phyloP scores from a whole-genome alignment of 73 alveolate genomes.

The Tetrahymena borealis region DNA sequence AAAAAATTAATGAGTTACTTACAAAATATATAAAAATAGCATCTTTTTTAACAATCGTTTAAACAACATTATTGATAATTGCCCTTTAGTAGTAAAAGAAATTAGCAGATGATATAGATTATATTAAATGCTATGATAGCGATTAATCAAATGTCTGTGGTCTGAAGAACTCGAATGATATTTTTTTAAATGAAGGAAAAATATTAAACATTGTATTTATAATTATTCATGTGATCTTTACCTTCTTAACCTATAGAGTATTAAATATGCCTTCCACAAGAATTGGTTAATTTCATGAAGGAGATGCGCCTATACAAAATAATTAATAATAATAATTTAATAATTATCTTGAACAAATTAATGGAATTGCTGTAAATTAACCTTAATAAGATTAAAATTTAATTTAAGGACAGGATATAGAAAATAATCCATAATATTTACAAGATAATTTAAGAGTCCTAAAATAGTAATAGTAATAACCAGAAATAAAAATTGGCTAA shows the following conservation, averaged over 20 bases:
- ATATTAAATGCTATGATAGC: too few relatives aligned
- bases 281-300: not conserved
- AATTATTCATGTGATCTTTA: not conserved
- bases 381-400: not conserved
- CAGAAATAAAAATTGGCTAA: not conserved
- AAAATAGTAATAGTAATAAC: not conserved
- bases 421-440: not conserved
- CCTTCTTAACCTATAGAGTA: not conserved
- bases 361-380: not conserved
- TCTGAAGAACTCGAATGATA: too few relatives aligned
- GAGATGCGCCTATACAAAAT: not conserved
- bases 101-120: too few relatives aligned
- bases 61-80: too few relatives aligned
- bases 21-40: too few relatives aligned
- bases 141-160: too few relatives aligned
- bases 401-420: not conserved
- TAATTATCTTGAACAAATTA: not conserved
- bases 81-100: too few relatives aligned
- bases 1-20: too few relatives aligned
- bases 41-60: too few relatives aligned
- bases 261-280: not conserved
- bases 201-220: not conserved
- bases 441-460: too few relatives aligned
- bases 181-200: not conserved
- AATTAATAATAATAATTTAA: not conserved